A percentile compares a stretch with the other conserved stretches of the same genome.
Conservation (phyloP, 2,329 filamentous ascomycete species). For the Cytospora schulzeri region DNA sequence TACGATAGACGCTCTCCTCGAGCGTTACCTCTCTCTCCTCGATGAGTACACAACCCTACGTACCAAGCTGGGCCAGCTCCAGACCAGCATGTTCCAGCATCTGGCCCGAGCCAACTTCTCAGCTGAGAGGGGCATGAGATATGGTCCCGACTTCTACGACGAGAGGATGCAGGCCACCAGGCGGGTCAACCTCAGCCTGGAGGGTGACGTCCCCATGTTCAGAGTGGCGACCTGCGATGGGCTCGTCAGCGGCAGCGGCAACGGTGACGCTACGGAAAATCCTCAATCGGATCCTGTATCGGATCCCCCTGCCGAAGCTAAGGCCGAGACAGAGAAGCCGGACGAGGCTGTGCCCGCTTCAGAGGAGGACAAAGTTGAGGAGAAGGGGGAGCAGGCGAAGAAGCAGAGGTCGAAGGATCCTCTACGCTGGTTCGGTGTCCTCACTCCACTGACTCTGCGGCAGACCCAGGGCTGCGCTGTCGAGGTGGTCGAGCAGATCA, state of each 20-base stretch:
- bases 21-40: constrained; percentile 65
- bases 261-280: neutral
- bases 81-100: constrained; percentile 58
- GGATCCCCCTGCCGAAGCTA: neutral
- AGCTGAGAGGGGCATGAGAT: constrained; percentile 63
- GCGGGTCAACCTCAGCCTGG: constrained; percentile 40
- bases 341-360: constrained; percentile 17
- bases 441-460: constrained; percentile 55
- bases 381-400: constrained; percentile 19
- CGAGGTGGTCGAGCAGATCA: constrained; percentile 55
- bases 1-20: constrained; percentile 64
- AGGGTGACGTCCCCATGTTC: constrained; percentile 31
- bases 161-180: constrained; percentile 68
- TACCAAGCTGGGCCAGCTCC: constrained; percentile 52
- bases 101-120: constrained; percentile 78
- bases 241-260: constrained; percentile 2
- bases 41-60: constrained; percentile 67
- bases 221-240: constrained; percentile 24
- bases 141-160: constrained; percentile 73
- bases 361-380: constrained; percentile 23
- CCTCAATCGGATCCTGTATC: constrained; percentile 1
- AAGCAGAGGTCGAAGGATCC: constrained; percentile 50
- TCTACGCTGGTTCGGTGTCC: constrained; percentile 58
- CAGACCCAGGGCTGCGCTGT: constrained; percentile 63
- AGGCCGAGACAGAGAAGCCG: constrained; percentile 15